A percentile compares a stretch with the other conserved stretches of the same genome.
Evolutionary conservation across 2,329 filamentous ascomycete species (phyloP).

Genomic region (Phaeosphaeria sp.): DNA sequence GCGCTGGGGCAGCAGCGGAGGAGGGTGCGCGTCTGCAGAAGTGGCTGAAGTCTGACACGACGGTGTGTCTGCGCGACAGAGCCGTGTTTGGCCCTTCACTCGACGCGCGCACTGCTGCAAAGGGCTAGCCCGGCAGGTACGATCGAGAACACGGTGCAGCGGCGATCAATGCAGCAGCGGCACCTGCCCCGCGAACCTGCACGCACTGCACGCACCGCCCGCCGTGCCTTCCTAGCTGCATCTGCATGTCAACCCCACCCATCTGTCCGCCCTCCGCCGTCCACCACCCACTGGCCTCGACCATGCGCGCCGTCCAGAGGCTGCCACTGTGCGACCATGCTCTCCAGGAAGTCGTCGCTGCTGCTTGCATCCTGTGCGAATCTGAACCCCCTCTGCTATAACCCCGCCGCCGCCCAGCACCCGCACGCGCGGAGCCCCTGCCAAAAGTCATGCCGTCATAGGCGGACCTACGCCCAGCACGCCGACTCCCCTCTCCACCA

Average conservation of each 20-base stretch:
- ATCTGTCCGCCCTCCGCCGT: neutral
- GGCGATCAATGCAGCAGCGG: neutral
- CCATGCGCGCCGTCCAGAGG: conserved; percentile 30
- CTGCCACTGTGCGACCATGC: conserved; percentile 42
- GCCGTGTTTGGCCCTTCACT: neutral
- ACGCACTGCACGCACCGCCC: too few relatives aligned
- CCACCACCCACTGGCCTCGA: conserved; percentile 11
- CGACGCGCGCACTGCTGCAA: neutral
- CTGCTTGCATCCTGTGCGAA: conserved; percentile 27
- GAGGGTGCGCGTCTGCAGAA: conserved; percentile 20
- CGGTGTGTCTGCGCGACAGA: conserved; percentile 9
- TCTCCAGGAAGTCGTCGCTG: conserved; percentile 38
- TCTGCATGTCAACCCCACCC: conserved; percentile 12
- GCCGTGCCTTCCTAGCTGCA: too few relatives aligned
- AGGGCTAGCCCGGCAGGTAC: neutral
- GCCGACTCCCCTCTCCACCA: conserved; percentile 17
- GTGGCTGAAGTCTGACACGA: conserved; percentile 18
- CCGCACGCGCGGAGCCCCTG: conserved; percentile 38
- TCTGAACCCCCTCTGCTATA: conserved; percentile 22
- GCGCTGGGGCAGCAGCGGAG: conserved; percentile 21
- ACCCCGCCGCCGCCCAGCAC: conserved; percentile 28
- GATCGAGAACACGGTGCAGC: conserved; percentile 1
- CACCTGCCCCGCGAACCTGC: neutral
- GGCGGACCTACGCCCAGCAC: conserved; percentile 40
- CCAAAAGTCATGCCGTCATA: conserved; percentile 49